Evolutionary conservation across 2,329 filamentous ascomycete genomes (phyloP), one percentile per base, ranked within the genome.

Genomic region (Akanthomyces lecanii): DNA sequence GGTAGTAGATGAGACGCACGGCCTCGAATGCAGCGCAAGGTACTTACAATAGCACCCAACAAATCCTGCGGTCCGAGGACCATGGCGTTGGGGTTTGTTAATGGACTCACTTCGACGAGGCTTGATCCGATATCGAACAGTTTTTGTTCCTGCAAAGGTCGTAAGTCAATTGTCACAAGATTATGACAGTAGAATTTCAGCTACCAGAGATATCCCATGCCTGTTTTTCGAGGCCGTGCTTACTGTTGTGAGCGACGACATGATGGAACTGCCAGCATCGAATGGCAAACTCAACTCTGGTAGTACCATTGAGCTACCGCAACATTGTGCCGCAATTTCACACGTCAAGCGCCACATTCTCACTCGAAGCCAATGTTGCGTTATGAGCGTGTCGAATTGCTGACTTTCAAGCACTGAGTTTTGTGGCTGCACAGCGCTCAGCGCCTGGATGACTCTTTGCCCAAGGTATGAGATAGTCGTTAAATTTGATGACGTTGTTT

Each of bases 311-410:
- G 25, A n/a, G 12, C 14, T 3, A 40, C 42, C 8, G 12, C 28
- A n/a, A 16, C 18, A 16, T 18, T 53, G 40, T 10, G 58, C 21
- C 10, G 33, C 38, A n/a, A 62, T 62, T 0, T 71, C 71, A 54
- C 72, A 71, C 0, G 68, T 69, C 2, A 74, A 66, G 0, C 72
- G 64, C 72, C 72, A 74, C 72, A 74, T 74, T 0, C 66, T 69
- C 4, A 74, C 62, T 0, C 72, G 65, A 0, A 74, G 64, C 72
- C 72, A 74, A 33, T 74, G 72, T 2, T 74, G 72, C 1, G 72
- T 74, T 18, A 74, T 66, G 2, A 73, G 69, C 0, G 72, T 74
- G 21, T 74, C 72, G 14, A 74, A 73, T 0, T 71, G 67, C 40
- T 74, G 72, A 28, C 72, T 74, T 47, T 73, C 71, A 1, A 74